phyloP scores from a whole-genome alignment of 371 early-diverging fungal genomes.

The Mortierella sp. region DNA sequence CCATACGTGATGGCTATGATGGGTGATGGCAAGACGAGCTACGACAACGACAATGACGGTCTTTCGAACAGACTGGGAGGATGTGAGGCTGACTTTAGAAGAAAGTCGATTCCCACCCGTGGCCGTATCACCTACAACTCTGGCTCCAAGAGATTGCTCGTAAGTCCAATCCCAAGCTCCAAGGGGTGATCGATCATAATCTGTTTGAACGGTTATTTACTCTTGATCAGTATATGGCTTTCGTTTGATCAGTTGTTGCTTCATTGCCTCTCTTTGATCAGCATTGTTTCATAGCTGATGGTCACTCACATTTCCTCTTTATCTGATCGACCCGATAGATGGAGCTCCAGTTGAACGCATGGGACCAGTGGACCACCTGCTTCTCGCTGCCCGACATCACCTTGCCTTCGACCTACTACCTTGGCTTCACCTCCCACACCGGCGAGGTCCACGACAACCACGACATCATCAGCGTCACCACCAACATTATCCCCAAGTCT shows the following conservation, averaged over 20 bases:
- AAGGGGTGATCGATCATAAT: background rate
- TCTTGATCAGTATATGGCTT: no score
- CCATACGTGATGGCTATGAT: slow-evolving; percentile 95
- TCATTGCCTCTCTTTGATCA: no score
- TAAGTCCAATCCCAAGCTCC: slow-evolving; percentile 31
- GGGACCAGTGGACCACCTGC: slow-evolving; percentile 85
- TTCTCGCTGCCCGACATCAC: slow-evolving; percentile 80
- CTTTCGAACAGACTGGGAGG: slow-evolving; percentile 73
- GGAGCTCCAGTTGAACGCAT: slow-evolving; percentile 73
- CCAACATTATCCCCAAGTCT: slow-evolving; percentile 61
- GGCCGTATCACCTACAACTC: slow-evolving; percentile 86
- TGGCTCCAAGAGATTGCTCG: slow-evolving; percentile 71
- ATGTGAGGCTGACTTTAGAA: slow-evolving; percentile 87
- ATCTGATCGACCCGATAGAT: slow-evolving; percentile 33
- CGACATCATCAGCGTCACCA: slow-evolving; percentile 80
- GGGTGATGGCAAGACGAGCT: slow-evolving; percentile 88
- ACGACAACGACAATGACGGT: slow-evolving; percentile 90
- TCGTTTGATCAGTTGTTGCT: no score
- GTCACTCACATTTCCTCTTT: background rate
- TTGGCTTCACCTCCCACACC: slow-evolving; percentile 93
- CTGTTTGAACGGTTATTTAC: background rate
- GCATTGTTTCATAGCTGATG: background rate
- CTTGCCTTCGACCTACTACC: slow-evolving; percentile 81
- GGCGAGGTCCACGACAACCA: slow-evolving; percentile 93
- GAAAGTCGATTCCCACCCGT: slow-evolving; percentile 72